A percentile compares a stretch with the other conserved stretches of the same genome.
These are phyloP conservation scores for Ceriops tagal DNA, from an alignment of 345 rosid genomes.

Conservation along the genomic window DNA sequence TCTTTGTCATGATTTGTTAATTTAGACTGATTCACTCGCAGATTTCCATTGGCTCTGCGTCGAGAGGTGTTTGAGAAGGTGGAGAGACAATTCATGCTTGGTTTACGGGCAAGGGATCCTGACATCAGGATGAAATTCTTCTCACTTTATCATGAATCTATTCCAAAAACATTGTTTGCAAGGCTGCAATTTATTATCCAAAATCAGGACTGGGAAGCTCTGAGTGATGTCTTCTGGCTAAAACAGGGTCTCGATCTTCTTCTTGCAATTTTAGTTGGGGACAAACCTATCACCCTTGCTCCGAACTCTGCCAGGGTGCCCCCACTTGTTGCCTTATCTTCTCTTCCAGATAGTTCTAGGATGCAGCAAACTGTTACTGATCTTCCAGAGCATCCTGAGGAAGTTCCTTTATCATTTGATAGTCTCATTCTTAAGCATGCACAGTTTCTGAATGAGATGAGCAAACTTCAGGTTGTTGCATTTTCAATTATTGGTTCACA, in stretches of 20 bases:
- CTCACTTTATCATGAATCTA: conserved; percentile 77
- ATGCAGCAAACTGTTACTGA: conserved; percentile 53
- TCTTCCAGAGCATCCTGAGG: conserved; percentile 65
- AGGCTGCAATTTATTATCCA: conserved; percentile 89
- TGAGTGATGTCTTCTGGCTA: conserved; percentile 98
- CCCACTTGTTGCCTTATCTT: conserved; percentile 53
- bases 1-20: conserved; percentile 16
- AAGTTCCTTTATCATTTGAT: conserved; percentile 72
- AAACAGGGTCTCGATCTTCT: conserved; percentile 99
- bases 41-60: conserved; percentile 60
- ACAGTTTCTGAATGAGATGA: conserved; percentile 74
- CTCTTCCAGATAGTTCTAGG: conserved; percentile 58
- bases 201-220: conserved; percentile 96
- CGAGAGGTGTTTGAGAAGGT: conserved; percentile 96
- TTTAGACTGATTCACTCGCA: conserved; percentile 36
- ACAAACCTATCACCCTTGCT: conserved; percentile 87
- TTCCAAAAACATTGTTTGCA: conserved; percentile 64
- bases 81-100: conserved; percentile 96
- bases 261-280: conserved; percentile 79
- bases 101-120: conserved; percentile 92
- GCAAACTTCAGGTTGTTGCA: conserved; percentile 79
- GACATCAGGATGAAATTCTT: conserved; percentile 84
- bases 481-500: background rate
- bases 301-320: conserved; percentile 91
- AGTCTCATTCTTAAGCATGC: conserved; percentile 79